Evolutionary conservation across 805 yeast genomes (phyloP), one percentile per base, ranked within the genome.

Genomic region (Candida orba): DNA sequence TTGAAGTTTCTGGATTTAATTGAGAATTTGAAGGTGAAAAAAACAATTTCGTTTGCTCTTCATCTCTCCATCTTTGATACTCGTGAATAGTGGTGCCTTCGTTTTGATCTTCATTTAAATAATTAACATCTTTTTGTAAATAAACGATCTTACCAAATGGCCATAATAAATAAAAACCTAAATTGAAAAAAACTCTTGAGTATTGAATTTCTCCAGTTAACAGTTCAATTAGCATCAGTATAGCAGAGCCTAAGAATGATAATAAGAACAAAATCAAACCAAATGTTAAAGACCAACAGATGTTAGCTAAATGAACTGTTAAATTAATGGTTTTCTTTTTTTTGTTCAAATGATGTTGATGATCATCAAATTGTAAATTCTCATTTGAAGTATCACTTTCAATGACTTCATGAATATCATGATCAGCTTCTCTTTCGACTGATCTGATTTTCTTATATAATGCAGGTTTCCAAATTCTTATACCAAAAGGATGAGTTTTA

Each of bases 381-480:
- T 38, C 42, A 25, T 18, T 24, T 8, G 41, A 39, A 18, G 42
- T 43, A 22, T 40, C 45, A 20, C 37, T 15, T 15, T 45, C 42
- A 9, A 27, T 72, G 15, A 81, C 76, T 38, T 88, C 90, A 63
- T 91, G 97, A 52, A 93, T 87, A 69, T 93, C 99, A 49, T 84
- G 84, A 47, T 87, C 95, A 2, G 98, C 97, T 46, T 87, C 81
- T 34, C 80, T 73, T 52, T 93, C 93, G 29, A 93, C 97, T 4
- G 96, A 86, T 56, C 99, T 79, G 46, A 76, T 75, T 63, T 93
- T 93, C 62, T 93, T 93, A 66, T 93, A 93, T 44, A 93, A 69
- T 3, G 98, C 96, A 1, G 99, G 99, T 59, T 93, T 93, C 99
- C 99, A 93, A 55, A 93, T 87, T 62, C 96, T 83, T 37, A 93